Percentiles rank a stretch among this genome's conserved stretches.
These are phyloP conservation scores for Withania somnifera DNA, from an alignment of 305 asterid genomes.

Conservation along the genomic window DNA sequence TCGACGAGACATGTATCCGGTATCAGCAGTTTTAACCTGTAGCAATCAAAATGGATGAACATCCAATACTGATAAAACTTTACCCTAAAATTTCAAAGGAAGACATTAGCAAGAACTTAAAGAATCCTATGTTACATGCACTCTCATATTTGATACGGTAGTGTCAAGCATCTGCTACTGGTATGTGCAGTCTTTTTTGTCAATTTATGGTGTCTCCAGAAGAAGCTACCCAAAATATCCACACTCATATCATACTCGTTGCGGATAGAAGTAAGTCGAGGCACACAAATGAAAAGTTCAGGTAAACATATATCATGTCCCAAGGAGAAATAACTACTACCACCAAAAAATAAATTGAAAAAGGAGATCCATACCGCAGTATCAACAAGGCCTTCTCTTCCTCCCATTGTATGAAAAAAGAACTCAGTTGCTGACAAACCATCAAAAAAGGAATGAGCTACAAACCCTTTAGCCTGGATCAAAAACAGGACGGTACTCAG, in stretches of 20 bases:
- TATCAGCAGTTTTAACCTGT: conserved; percentile 98
- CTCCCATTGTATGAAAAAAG: conserved; percentile 99
- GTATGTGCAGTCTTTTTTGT: background rate
- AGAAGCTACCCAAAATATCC: background rate
- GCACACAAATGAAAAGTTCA: background rate
- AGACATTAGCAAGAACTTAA: background rate
- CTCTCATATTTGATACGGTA: background rate
- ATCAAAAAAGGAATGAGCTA: conserved; percentile 83
- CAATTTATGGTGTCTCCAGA: background rate
- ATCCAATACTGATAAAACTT: background rate
- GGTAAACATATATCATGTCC: background rate
- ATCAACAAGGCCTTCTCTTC: conserved; percentile 98
- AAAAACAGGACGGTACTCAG: conserved; percentile 3
- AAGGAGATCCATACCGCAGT: conserved; percentile 67
- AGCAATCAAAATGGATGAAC: conserved; percentile 4
- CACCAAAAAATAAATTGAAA: background rate
- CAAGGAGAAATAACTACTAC: background rate
- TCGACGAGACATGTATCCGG: conserved; percentile 97
- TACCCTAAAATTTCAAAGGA: background rate
- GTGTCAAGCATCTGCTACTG: background rate
- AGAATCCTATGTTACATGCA: background rate
- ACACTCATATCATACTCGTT: background rate
- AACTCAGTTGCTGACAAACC: conserved; percentile 89
- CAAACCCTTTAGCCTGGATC: conserved; percentile 93
- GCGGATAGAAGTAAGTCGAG: background rate